Evolutionary conservation across 768 basidiomycete species (phyloP).

Genomic region (Boletus bicolor): DNA sequence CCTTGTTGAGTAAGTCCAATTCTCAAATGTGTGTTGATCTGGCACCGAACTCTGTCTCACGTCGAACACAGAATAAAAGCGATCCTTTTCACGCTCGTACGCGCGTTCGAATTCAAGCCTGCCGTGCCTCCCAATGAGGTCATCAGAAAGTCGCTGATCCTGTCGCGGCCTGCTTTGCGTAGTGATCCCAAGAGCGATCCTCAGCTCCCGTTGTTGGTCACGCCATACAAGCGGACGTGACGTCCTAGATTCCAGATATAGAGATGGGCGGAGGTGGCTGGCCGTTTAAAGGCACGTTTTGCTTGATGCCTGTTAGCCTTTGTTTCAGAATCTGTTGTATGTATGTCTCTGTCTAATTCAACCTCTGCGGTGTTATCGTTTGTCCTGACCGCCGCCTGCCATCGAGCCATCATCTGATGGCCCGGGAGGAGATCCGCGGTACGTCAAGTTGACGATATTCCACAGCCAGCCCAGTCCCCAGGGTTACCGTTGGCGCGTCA

Average conservation of each 20-base stretch:
- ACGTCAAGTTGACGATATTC: too few species aligned
- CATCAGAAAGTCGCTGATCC: neutral
- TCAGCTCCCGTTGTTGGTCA: conserved; percentile 13
- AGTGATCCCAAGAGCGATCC: neutral
- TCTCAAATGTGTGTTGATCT: too few species aligned
- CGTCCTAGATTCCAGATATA: neutral
- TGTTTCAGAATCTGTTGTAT: neutral
- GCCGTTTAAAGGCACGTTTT: too few species aligned
- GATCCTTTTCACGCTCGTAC: conserved; percentile 7
- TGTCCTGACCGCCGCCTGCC: too few species aligned
- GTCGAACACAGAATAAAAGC: conserved; percentile 4
- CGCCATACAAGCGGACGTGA: neutral
- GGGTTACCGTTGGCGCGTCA: too few species aligned
- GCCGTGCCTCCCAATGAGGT: conserved; percentile 8
- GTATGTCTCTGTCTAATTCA: neutral
- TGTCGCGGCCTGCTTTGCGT: conserved; percentile 4
- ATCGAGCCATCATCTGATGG: too few species aligned
- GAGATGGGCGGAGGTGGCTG: neutral
- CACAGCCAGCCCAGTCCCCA: too few species aligned
- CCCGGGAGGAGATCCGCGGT: too few species aligned
- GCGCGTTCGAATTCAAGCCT: conserved; percentile 10
- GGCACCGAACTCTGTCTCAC: neutral
- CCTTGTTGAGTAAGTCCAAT: conserved; percentile 47
- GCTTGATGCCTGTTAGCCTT: neutral
- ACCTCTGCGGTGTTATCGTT: neutral